These are phyloP conservation scores for Rhodocollybia butyracea DNA, from an alignment of 768 basidiomycete species.

Conservation along the genomic window DNA sequence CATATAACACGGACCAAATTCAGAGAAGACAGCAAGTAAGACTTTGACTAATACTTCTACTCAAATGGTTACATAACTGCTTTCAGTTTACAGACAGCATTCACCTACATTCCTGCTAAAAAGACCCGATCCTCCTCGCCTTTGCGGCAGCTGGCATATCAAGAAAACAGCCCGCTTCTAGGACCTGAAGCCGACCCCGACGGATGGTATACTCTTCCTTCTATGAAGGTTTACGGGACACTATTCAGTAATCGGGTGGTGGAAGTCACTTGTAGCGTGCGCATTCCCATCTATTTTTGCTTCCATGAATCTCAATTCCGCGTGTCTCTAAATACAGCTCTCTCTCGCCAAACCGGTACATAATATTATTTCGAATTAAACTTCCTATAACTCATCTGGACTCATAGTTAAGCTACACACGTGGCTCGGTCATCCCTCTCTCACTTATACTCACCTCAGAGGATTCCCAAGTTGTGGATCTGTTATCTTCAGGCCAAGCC, in stretches of 20 bases:
- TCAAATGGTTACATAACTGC: background rate
- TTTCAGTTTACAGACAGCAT: conserved; percentile 24
- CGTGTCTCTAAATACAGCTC: conserved; percentile 22
- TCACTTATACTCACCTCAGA: conserved; percentile 26
- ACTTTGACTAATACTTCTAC: background rate
- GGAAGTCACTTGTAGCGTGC: conserved; percentile 30
- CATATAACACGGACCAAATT: conserved; percentile 29
- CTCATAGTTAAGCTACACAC: conserved; percentile 35
- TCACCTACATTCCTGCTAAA: conserved; percentile 32
- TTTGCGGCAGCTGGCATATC: conserved; percentile 33
- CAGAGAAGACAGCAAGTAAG: conserved; percentile 31
- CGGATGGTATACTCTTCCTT: conserved; percentile 33
- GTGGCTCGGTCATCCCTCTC: conserved; percentile 37
- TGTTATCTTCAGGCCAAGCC: conserved; percentile 30
- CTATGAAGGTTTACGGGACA: conserved; percentile 24
- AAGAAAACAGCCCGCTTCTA: conserved; percentile 28
- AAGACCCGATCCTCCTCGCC: conserved; percentile 27
- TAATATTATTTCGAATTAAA: background rate
- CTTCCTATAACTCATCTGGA: background rate
- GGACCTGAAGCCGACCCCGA: conserved; percentile 36
- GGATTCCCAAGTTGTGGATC: conserved; percentile 32
- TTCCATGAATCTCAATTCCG: conserved; percentile 1
- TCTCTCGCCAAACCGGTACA: conserved; percentile 39
- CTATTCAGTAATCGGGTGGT: conserved; percentile 26
- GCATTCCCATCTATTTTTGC: conserved; percentile 10